Percentiles rank a stretch among this genome's conserved stretches.
Evolutionary conservation across 306 rosid genomes (phyloP).

Genomic region (Quercus suber): DNA sequence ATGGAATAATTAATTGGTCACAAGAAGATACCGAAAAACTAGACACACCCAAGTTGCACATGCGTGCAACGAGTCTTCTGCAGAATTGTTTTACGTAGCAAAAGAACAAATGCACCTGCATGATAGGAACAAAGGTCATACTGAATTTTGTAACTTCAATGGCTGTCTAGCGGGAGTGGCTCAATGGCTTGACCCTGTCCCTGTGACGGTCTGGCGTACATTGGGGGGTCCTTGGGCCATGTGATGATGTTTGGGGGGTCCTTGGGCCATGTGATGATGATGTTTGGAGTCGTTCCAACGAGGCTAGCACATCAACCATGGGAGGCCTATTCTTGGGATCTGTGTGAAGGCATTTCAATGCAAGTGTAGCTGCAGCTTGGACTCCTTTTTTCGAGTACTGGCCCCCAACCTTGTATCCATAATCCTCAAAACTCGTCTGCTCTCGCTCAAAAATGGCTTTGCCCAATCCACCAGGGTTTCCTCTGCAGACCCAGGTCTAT

Average conservation of each 20-base stretch:
- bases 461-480: constrained; percentile 92
- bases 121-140: constrained; percentile 1
- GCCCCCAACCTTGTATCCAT: constrained; percentile 81
- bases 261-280: constrained; percentile 30
- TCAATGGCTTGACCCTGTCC: constrained; percentile 32
- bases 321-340: constrained; percentile 73
- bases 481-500: constrained; percentile 39
- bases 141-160: constrained; percentile 18
- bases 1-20: no score
- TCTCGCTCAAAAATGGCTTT: constrained; percentile 58
- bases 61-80: no score
- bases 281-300: constrained; percentile 53
- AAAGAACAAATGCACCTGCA: neutral
- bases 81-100: neutral
- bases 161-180: constrained; percentile 29
- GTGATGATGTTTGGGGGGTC: constrained; percentile 33
- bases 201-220: constrained; percentile 19
- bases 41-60: no score
- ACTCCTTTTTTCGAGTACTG: constrained; percentile 84
- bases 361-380: constrained; percentile 74
- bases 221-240: constrained; percentile 35
- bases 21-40: no score
- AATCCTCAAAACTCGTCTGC: constrained; percentile 64
- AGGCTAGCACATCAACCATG: constrained; percentile 57
- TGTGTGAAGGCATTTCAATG: constrained; percentile 53